A percentile compares a stretch with the other conserved stretches of the same genome.
These are phyloP conservation scores for Jatropha podagrica DNA, from an alignment of 441 rosid species.

Conservation along the genomic window DNA sequence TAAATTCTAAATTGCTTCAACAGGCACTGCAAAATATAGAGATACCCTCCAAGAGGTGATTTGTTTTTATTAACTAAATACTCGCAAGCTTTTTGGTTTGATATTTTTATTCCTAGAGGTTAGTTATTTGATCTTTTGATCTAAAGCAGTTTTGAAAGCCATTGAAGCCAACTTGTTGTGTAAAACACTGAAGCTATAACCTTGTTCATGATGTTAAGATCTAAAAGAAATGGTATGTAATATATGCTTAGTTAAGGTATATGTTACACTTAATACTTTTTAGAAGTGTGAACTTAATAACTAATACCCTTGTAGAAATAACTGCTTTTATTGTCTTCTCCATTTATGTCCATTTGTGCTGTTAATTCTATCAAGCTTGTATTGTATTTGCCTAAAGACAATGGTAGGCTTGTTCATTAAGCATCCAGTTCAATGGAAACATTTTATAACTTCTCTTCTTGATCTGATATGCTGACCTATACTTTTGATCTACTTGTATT, in stretches of 20 bases:
- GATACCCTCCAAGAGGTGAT: conserved; percentile 57
- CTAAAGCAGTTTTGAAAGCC: neutral
- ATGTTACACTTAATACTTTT: neutral
- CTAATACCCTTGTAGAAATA: neutral
- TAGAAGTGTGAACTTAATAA: neutral
- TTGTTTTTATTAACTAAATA: conserved; percentile 3
- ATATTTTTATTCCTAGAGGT: neutral
- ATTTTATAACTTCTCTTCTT: neutral
- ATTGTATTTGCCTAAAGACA: neutral
- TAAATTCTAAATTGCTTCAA: conserved; percentile 75
- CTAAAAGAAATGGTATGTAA: too few species aligned
- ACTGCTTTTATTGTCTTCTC: neutral
- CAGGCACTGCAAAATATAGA: conserved; percentile 61
- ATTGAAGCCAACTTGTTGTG: conserved; percentile 9
- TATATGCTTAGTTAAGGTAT: neutral
- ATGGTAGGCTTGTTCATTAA: neutral
- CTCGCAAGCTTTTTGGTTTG: neutral
- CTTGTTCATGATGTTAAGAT: too few species aligned
- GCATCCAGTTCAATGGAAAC: neutral
- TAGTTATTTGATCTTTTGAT: neutral
- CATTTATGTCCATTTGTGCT: neutral
- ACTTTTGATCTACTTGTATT: conserved; percentile 31
- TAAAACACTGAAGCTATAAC: too few species aligned
- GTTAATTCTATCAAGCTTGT: neutral
- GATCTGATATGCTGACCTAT: conserved; percentile 12